These are phyloP conservation scores for Podospora pseudocomata DNA, from an alignment of 495 filamentous ascomycete species.

Conservation along the genomic window DNA sequence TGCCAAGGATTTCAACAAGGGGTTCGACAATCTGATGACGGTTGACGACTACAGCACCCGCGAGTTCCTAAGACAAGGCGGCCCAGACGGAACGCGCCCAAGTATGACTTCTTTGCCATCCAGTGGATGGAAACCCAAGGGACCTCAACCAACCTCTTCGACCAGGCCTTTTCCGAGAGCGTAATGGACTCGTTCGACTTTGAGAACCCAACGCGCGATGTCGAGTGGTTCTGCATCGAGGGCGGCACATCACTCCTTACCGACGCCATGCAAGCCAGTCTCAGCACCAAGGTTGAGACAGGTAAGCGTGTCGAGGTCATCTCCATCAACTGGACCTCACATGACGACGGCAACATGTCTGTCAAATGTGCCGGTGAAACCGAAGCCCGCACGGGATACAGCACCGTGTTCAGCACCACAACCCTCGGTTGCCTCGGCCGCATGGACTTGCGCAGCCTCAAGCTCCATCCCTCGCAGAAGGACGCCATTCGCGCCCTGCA, in stretches of 20 bases:
- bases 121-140: slow-evolving; percentile 2
- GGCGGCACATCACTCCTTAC: slow-evolving; percentile 25
- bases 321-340: background rate
- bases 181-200: slow-evolving; percentile 39
- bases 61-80: background rate
- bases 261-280: slow-evolving; percentile 1
- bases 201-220: background rate
- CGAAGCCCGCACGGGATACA: slow-evolving; percentile 17
- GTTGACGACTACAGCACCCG: background rate
- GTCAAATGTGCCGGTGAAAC: background rate
- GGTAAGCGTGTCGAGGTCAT: background rate
- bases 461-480: slow-evolving; percentile 12
- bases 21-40: slow-evolving; percentile 10
- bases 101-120: background rate
- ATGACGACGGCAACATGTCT: background rate
- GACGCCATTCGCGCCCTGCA: slow-evolving; percentile 28
- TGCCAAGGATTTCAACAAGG: background rate
- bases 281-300: no score
- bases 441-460: slow-evolving; percentile 27
- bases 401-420: slow-evolving; percentile 31
- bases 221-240: slow-evolving; percentile 16
- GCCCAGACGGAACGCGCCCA: background rate
- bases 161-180: slow-evolving; percentile 35
- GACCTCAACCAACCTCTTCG: slow-evolving; percentile 18
- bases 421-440: slow-evolving; percentile 28